Percentiles rank a stretch among this genome's conserved stretches.
These are phyloP conservation scores for Mycena venus DNA, from an alignment of 768 basidiomycete species.

Conservation along the genomic window DNA sequence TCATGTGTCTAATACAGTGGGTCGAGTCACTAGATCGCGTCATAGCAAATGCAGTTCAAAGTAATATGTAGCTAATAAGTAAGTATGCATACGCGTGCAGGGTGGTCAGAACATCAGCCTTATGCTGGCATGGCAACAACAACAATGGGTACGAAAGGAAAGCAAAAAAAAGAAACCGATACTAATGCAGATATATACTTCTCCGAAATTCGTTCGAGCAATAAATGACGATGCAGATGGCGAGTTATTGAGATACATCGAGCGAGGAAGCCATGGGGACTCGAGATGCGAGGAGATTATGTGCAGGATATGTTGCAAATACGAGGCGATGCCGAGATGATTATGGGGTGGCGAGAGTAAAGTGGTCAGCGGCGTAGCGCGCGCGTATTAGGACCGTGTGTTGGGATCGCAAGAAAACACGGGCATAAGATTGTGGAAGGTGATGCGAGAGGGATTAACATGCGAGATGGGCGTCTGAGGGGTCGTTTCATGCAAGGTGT, in stretches of 20 bases:
- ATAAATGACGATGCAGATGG: slow-evolving; percentile 30
- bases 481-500: slow-evolving; percentile 32
- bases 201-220: slow-evolving; percentile 12
- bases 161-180: slow-evolving; percentile 31
- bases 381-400: slow-evolving; percentile 45
- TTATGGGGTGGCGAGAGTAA: slow-evolving; percentile 38
- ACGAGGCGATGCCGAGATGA: slow-evolving; percentile 25
- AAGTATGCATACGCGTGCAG: slow-evolving; percentile 15
- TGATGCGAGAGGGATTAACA: slow-evolving; percentile 62
- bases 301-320: slow-evolving; percentile 21
- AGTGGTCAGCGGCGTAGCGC: slow-evolving; percentile 42
- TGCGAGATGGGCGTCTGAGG: slow-evolving; percentile 51
- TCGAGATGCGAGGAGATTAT: slow-evolving; percentile 27
- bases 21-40: neutral
- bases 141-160: slow-evolving; percentile 21
- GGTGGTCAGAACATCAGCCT: slow-evolving; percentile 31
- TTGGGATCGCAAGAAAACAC: slow-evolving; percentile 56
- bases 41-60: slow-evolving; percentile 22
- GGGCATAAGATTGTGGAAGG: slow-evolving; percentile 75
- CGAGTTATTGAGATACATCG: slow-evolving; percentile 25
- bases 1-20: slow-evolving; percentile 25
- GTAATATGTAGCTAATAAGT: slow-evolving; percentile 15
- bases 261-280: slow-evolving; percentile 2
- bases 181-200: slow-evolving; percentile 27
- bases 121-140: slow-evolving; percentile 31